Percentiles rank a stretch among this genome's conserved stretches.
phyloP scores from a whole-genome alignment of 305 asterid genomes.

The Fraxinus floribunda region DNA sequence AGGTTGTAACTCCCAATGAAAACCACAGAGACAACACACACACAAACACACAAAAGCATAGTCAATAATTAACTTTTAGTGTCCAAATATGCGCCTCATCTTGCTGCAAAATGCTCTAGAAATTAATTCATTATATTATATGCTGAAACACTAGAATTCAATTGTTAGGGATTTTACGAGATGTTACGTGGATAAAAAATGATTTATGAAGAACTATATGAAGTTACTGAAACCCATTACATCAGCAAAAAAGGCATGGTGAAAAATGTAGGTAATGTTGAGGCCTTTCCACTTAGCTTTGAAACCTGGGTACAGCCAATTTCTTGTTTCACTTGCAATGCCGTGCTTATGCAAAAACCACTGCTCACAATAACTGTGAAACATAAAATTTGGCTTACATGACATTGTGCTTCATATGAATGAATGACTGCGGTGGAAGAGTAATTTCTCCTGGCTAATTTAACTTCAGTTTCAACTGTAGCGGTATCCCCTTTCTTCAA shows the following conservation, averaged over 20 bases:
- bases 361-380: constrained; percentile 11
- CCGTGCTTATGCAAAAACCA: constrained; percentile 18
- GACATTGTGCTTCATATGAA: constrained; percentile 53
- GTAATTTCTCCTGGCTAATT: constrained; percentile 42
- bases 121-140: not conserved
- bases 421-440: constrained; percentile 49
- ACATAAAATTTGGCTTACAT: constrained; percentile 46
- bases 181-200: not conserved
- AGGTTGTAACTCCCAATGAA: not conserved
- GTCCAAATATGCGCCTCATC: not conserved
- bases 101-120: not conserved
- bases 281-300: constrained; percentile 11
- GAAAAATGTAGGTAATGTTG: not conserved
- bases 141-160: constrained; percentile 7
- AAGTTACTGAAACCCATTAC: constrained; percentile 10
- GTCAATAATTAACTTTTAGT: not conserved
- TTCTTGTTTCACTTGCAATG: constrained; percentile 19
- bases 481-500: constrained; percentile 37
- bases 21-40: not conserved
- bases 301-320: constrained; percentile 11
- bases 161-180: not conserved
- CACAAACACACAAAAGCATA: not conserved
- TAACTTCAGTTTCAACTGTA: constrained; percentile 35
- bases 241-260: constrained; percentile 5
- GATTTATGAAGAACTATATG: not conserved